Conservation (phyloP, 352 stramenopile genomes). For the Pythium myriotylum region DNA sequence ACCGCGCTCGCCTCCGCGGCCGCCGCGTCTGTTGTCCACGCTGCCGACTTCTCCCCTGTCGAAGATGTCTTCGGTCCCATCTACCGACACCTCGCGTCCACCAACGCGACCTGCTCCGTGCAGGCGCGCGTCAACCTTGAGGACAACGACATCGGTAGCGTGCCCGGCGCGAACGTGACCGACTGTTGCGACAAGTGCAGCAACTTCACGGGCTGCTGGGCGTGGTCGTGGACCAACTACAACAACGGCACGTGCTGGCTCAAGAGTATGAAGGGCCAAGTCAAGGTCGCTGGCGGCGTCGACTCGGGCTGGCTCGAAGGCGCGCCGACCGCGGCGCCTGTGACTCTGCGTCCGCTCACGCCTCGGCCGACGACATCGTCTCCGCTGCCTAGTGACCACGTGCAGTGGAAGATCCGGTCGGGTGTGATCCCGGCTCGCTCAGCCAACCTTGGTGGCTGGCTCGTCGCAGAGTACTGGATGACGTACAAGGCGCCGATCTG, state of each 20-base stretch:
- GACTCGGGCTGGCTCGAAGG: conserved; percentile 49
- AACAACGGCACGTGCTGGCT: no score
- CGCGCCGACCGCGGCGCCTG: neutral
- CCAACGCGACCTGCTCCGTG: no score
- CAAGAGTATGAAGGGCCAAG: conserved; percentile 46
- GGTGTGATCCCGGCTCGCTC: no score
- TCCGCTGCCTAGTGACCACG: no score
- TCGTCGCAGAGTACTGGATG: conserved; percentile 53
- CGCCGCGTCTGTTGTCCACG: no score
- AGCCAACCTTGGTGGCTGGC: conserved; percentile 56
- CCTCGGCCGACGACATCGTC: no score
- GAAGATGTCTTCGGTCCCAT: no score
- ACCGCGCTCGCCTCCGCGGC: no score
- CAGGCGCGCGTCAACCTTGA: conserved; percentile 21
- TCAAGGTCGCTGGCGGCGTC: conserved; percentile 41
- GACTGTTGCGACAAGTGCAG: conserved; percentile 20
- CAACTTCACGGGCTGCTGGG: conserved; percentile 2
- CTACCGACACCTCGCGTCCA: no score
- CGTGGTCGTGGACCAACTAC: no score
- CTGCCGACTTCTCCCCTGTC: no score
- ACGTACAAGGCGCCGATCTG: conserved; percentile 58
- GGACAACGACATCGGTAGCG: conserved; percentile 27
- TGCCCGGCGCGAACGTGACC: neutral
- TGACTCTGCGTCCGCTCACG: neutral
- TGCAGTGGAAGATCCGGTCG: no score